Evolutionary conservation across 1,139 yeast species (phyloP).

Genomic region (Suhomyces wounanorum): DNA sequence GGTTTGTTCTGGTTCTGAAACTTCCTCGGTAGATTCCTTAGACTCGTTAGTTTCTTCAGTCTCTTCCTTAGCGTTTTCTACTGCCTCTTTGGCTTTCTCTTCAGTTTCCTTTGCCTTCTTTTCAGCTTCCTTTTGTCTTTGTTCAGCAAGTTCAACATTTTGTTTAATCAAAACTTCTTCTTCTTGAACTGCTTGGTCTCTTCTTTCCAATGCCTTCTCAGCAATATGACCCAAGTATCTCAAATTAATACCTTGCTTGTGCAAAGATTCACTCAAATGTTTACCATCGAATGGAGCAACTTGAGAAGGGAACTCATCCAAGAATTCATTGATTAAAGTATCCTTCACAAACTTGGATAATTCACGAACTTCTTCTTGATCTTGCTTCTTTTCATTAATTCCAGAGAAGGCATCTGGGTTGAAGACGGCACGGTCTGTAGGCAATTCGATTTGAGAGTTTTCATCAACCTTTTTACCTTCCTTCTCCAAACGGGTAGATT

Average conservation of each 20-base stretch:
- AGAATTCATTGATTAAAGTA: constrained; percentile 62
- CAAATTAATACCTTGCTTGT: constrained; percentile 81
- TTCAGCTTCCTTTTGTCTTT: constrained; percentile 30
- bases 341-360: constrained; percentile 64
- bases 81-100: constrained; percentile 26
- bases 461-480: constrained; percentile 46
- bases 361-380: constrained; percentile 62
- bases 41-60: constrained; percentile 28
- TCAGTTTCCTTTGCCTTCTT: constrained; percentile 30
- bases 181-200: constrained; percentile 26
- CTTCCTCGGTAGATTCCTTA: constrained; percentile 32
- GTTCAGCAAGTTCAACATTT: constrained; percentile 29
- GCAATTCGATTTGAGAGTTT: constrained; percentile 56
- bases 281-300: constrained; percentile 79
- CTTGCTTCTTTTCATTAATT: constrained; percentile 44
- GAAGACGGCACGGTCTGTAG: constrained; percentile 57
- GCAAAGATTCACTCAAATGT: constrained; percentile 69
- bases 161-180: constrained; percentile 23
- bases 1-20: constrained; percentile 30
- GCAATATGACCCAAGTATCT: constrained; percentile 80
- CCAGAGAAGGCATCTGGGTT: constrained; percentile 79
- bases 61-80: constrained; percentile 21
- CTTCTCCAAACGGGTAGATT: constrained; percentile 44
- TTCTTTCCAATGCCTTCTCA: constrained; percentile 27
- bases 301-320: constrained; percentile 54